Base-by-base conservation (phyloP, 352 stramenopile genomes). In the Phytophthora uliginosa region DNA sequence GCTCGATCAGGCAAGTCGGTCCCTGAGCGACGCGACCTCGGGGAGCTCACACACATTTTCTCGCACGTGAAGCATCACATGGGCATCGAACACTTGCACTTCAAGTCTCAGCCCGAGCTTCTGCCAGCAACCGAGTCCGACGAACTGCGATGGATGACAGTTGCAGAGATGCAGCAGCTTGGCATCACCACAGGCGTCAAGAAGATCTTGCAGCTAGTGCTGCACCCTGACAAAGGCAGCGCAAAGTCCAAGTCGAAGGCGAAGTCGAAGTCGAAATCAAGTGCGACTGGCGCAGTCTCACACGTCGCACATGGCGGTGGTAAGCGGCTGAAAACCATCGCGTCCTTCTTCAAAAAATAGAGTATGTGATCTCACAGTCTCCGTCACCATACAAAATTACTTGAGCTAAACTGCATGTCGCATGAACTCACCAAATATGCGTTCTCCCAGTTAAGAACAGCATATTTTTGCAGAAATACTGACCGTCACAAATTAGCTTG, bases 1-100 rank as follows among this genome's bases (percentile, higher is more conserved):
- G 31, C 50, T 65, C 47, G 26, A 22, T 56, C 75, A 0, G 59
- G 59, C 24, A 78, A 83, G 42, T 68, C 54, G 10, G 74, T 63
- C 1, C 31, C 69, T 26, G 42, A 86, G 38, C 84, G 88, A 12
- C 66, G 74, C 47, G 87, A 97, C 50, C 47, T 94, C 2, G 88
- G 89, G 38, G 82, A 94, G 12, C 79, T 97, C 36, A 82, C 84
- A 13, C 92, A 98, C 74, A 83, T 98, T n/a, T 98, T 98, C 67
- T 98, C 92, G 8, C 92, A 98, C 50, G 82, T 97, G 13, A 95
- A 95, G 79, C 92, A 98, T 42, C 82, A 96, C 77, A 98, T 98
- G 92, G 87, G 91, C 59, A 78, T 98, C 31, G 89, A 97, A 69
- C 88, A 95, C 59, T 10, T 97, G 22, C 87, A 95, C 65, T 91